phyloP scores from a whole-genome alignment of 163 green algal genomes.

The Botryococcus braunii region DNA sequence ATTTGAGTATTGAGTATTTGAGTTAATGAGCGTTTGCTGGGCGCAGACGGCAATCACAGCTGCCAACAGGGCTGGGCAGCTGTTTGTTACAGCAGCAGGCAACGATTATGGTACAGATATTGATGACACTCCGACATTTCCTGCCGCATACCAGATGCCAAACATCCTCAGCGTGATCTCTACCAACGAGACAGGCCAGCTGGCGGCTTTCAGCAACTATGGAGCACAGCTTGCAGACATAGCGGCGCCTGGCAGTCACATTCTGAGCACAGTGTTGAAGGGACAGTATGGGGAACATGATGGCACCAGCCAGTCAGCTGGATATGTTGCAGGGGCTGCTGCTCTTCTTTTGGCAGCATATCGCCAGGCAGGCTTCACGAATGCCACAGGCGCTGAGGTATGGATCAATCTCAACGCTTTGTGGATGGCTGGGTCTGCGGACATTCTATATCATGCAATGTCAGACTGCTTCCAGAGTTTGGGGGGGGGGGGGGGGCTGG shows the following conservation, averaged over 20 bases:
- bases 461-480: too few relatives aligned
- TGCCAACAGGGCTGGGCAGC: constrained; percentile 28
- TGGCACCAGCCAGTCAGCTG: constrained; percentile 57
- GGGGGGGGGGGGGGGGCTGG: too few relatives aligned
- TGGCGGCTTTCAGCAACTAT: constrained; percentile 34
- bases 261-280: constrained; percentile 33
- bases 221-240: constrained; percentile 32
- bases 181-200: constrained; percentile 14
- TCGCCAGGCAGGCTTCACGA: constrained; percentile 3
- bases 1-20: too few relatives aligned
- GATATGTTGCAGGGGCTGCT: constrained; percentile 41
- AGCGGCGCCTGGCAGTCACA: constrained; percentile 35
- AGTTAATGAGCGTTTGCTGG: neutral
- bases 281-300: constrained; percentile 8
- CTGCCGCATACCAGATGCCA: constrained; percentile 25
- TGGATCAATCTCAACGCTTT: neutral
- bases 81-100: constrained; percentile 52
- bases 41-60: constrained; percentile 15
- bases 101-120: constrained; percentile 43
- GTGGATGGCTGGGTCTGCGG: neutral
- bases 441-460: too few relatives aligned
- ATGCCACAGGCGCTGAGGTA: neutral
- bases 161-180: constrained; percentile 43
- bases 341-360: constrained; percentile 31
- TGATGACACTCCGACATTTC: constrained; percentile 32